These are phyloP conservation scores for Pelargonium cotyledonis DNA, from an alignment of 441 rosid species.

Conservation along the genomic window DNA sequence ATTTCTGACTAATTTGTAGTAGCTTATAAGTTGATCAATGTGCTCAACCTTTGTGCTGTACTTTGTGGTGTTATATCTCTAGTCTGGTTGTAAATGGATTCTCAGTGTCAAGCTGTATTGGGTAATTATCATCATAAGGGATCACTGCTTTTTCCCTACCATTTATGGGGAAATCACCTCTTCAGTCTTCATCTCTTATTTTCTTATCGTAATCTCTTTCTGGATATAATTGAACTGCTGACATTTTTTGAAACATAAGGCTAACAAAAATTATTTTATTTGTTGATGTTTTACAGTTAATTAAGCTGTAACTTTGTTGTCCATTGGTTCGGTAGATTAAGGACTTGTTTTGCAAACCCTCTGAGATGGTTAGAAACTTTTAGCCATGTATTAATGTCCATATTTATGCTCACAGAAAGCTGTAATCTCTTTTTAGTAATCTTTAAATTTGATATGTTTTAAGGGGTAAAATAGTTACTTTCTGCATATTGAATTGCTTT, in stretches of 20 bases:
- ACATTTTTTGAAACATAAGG: no score
- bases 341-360: background rate
- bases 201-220: no score
- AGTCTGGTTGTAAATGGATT: background rate
- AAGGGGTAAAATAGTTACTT: no score
- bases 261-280: no score
- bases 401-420: background rate
- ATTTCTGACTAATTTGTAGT: background rate
- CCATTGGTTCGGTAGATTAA: background rate
- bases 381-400: background rate
- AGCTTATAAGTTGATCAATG: background rate
- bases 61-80: background rate
- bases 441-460: background rate
- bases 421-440: background rate
- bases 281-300: no score
- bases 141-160: no score
- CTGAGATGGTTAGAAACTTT: background rate
- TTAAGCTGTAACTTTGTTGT: no score
- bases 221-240: no score
- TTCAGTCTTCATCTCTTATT: no score
- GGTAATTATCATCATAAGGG: slow-evolving; percentile 2
- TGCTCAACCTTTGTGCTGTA: background rate
- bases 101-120: background rate
- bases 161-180: no score
- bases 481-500: background rate